Evolutionary conservation across 768 basidiomycete genomes (phyloP).

Genomic region (Lactifluus hygrophoroides): DNA sequence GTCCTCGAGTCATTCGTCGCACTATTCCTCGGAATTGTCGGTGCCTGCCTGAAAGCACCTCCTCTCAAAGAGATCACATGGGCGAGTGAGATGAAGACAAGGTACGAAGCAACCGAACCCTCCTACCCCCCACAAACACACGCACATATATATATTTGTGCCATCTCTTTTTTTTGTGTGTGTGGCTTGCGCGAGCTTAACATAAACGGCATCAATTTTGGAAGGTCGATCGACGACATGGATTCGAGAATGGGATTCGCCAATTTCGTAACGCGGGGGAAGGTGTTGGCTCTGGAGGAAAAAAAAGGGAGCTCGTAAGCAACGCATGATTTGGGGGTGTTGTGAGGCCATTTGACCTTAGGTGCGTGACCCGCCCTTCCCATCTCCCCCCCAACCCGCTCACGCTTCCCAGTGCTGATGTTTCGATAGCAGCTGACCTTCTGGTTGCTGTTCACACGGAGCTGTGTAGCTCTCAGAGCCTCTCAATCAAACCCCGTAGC

Average conservation of each 20-base stretch:
- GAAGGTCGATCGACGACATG: conserved; percentile 21
- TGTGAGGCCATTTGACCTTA: neutral
- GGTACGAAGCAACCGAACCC: conserved; percentile 53
- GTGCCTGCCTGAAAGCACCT: conserved; percentile 62
- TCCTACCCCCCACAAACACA: too few relatives aligned
- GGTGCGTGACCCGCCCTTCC: neutral
- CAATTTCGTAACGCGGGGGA: conserved; percentile 18
- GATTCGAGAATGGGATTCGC: conserved; percentile 20
- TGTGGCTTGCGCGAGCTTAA: too few relatives aligned
- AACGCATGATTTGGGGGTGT: neutral
- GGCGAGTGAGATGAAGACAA: conserved; percentile 81
- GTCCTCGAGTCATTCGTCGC: conserved; percentile 56
- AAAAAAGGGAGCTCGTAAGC: neutral
- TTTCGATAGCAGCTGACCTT: too few relatives aligned
- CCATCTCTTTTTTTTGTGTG: neutral
- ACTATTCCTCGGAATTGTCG: conserved; percentile 59
- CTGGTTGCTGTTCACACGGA: too few relatives aligned
- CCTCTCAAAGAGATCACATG: conserved; percentile 74
- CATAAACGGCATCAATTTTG: too few relatives aligned
- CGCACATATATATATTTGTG: neutral
- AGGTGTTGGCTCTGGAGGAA: conserved; percentile 9
- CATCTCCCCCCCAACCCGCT: neutral
- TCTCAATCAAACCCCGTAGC: too few relatives aligned
- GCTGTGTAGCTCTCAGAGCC: too few relatives aligned
- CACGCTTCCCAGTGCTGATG: too few relatives aligned